Percentiles rank a stretch among this genome's conserved stretches.
phyloP scores from a whole-genome alignment of 805 yeast species.

The Ogataea minuta region DNA sequence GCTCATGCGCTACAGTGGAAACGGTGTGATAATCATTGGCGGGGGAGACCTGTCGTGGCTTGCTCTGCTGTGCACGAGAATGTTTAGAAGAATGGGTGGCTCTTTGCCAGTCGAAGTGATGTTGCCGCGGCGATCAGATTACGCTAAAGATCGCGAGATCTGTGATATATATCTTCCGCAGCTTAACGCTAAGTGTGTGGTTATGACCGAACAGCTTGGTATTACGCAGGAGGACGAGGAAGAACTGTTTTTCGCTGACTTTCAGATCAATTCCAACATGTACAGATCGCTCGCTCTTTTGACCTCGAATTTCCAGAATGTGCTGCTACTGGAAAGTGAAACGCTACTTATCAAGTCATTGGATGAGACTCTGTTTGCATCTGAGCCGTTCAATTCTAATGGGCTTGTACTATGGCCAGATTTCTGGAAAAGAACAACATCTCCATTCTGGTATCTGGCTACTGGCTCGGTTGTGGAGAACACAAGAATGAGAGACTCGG shows the following conservation, averaged over 20 bases:
- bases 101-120: conserved; percentile 45
- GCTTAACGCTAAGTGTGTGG: conserved; percentile 59
- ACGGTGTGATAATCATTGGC: conserved; percentile 69
- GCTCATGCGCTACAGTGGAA: conserved; percentile 36
- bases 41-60: conserved; percentile 64
- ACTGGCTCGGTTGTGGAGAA: conserved; percentile 45
- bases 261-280: conserved; percentile 35
- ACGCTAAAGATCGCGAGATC: conserved; percentile 42
- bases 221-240: conserved; percentile 30
- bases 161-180: conserved; percentile 44
- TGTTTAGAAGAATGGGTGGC: conserved; percentile 47
- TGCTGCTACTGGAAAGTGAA: conserved; percentile 45
- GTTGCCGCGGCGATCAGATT: conserved; percentile 41
- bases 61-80: conserved; percentile 52
- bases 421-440: conserved; percentile 74
- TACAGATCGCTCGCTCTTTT: conserved; percentile 41
- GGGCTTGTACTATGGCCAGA: conserved; percentile 79
- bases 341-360: conserved; percentile 42
- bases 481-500: conserved; percentile 34
- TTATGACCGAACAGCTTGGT: conserved; percentile 51
- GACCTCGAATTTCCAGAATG: conserved; percentile 45
- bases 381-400: conserved; percentile 46
- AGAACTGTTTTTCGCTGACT: conserved; percentile 39
- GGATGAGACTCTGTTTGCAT: conserved; percentile 36
- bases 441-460: conserved; percentile 66